Evolutionary conservation across 2,329 filamentous ascomycete species (phyloP), one percentile per base, ranked within the genome.

Genomic region (Emmonsiellopsis sp.): DNA sequence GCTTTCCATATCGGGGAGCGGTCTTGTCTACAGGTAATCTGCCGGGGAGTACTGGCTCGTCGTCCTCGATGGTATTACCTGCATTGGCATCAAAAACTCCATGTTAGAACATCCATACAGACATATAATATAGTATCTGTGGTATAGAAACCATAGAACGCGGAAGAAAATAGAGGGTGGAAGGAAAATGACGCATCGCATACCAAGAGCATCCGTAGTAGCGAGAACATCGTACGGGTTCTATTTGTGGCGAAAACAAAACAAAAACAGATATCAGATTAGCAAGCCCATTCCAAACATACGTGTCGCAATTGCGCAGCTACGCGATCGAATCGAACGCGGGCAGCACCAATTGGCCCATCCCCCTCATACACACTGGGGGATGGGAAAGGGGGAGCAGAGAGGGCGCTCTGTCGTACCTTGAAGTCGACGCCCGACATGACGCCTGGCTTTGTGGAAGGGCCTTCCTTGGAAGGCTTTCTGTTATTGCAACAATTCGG

Each of bases 191-290:
- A 51, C 51, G 14, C 49, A 53, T 53, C 51, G 36, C 69, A 62
- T 95, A 97, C 93, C 92, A 82, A 3, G 5, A 27, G 5, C 21
- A 27, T 27, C 21, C 17, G 17, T 17, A 27, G 21, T 27, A 5
- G 3, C 21, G 5, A 98, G 89, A 79, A 95, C 86, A 83, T 93
- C 92, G 83, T 88, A 97, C 71, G 88, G 85, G 83, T 98, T 98
- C 93, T 97, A 67, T 63, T 53, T 49, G 52, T 37, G 47, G 46
- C 60, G 60, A 62, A 49, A 54, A 57, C 52, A 52, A 47, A 63
- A 79, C 74, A 63, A 53, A 52, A 51, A 50, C 42, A 42, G n/a
- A 14, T 51, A 17, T 37, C 17, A 51, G 13, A 51, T 54, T 55
- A 37, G 10, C 42, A 27, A 40, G 14, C 32, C 10, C 33, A 42